These are phyloP conservation scores for Pyrrhoderma lamaoense DNA, from an alignment of 1,284 basidiomycete species.

Conservation along the genomic window DNA sequence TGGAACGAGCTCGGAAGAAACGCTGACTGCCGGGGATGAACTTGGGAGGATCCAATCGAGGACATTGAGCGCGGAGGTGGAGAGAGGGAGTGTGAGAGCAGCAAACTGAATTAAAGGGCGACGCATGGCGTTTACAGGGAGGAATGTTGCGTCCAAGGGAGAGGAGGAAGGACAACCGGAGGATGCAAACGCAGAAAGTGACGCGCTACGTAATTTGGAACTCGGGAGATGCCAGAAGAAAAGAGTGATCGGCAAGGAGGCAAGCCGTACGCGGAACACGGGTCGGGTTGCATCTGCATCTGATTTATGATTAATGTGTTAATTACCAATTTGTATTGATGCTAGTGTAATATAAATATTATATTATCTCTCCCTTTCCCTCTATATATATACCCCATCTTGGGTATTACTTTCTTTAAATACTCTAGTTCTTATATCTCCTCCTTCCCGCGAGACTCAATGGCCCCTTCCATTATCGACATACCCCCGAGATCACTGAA, in stretches of 20 bases:
- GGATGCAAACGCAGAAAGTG: too few relatives aligned
- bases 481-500: conserved; percentile 52
- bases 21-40: conserved; percentile 3
- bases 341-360: background rate
- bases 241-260: too few relatives aligned
- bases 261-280: too few relatives aligned
- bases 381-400: too few relatives aligned
- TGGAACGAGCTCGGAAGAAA: conserved; percentile 14
- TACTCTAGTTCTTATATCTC: background rate
- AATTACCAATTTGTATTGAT: too few relatives aligned
- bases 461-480: conserved; percentile 21
- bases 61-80: conserved; percentile 5
- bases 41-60: conserved; percentile 15
- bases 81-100: conserved; percentile 4
- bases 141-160: too few relatives aligned
- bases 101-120: conserved; percentile 7
- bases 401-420: too few relatives aligned
- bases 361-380: background rate
- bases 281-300: too few relatives aligned
- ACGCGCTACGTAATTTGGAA: too few relatives aligned
- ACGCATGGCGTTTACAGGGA: conserved; percentile 4
- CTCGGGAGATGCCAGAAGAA: too few relatives aligned
- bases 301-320: too few relatives aligned
- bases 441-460: conserved; percentile 1
- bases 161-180: too few relatives aligned